Base-by-base conservation (phyloP, 1,284 basidiomycete genomes). In the Apiotrichum gamsii region DNA sequence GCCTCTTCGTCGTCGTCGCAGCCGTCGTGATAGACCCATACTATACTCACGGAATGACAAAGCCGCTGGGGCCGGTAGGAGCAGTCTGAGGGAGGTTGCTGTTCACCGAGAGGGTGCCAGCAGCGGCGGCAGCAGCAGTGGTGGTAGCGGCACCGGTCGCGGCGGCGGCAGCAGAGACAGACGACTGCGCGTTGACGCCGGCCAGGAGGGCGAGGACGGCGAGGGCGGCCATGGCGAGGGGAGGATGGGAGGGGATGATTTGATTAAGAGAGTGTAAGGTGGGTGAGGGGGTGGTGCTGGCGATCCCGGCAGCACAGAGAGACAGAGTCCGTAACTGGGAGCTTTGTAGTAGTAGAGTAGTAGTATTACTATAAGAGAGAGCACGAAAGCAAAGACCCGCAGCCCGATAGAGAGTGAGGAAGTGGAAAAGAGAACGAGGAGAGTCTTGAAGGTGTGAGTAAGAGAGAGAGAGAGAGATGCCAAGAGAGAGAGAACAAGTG, bases 1-100 rank as follows among this genome's bases (percentile, higher is more conserved):
- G n/a, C n/a, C n/a, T n/a, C n/a, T n/a, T n/a, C n/a, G n/a, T n/a
- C n/a, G n/a, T n/a, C n/a, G n/a, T n/a, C n/a, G n/a, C n/a, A n/a
- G n/a, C n/a, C n/a, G n/a, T n/a, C n/a, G n/a, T n/a, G n/a, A n/a
- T n/a, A n/a, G n/a, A n/a, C n/a, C n/a, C n/a, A n/a, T n/a, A n/a
- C n/a, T n/a, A n/a, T n/a, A n/a, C 70, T 59, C 35, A 72, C 70
- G 68, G 64, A 46, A 72, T 61, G 15, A 54, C 47, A 50, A 62
- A 65, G 16, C 68, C 65, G 11, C 43, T 19, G 24, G 61, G 60
- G 13, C 54, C 57, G 15, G 58, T 52, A 14, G 58, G 36, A 21
- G 65, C 58, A 13, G 58, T 58, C 39, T 62, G 47, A 8, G 65
- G 63, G 33, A 70, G 41, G 24, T 60, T 56, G 5, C 60, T 43